Conservation (phyloP, 2,329 filamentous ascomycete species). For the Alternaria conjuncta region DNA sequence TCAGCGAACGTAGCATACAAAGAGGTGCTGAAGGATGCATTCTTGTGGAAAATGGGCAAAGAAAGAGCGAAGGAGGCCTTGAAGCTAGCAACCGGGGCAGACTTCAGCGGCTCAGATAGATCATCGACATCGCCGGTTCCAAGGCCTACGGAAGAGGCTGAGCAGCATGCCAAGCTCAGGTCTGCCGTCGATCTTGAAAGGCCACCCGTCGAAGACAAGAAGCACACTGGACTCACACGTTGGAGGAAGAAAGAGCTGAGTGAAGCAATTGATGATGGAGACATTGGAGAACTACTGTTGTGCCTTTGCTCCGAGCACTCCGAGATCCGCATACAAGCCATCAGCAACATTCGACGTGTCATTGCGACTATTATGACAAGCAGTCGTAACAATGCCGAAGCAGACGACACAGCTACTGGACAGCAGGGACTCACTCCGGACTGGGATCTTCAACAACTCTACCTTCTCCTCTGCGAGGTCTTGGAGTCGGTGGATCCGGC, state of each 20-base stretch:
- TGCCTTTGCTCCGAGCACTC: conserved; percentile 77
- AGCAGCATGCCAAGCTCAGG: conserved; percentile 15
- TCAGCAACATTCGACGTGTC: conserved; percentile 71
- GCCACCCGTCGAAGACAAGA: conserved; percentile 51
- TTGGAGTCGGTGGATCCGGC: conserved; percentile 67
- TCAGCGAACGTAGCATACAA: conserved; percentile 38
- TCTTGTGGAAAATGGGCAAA: conserved; percentile 48
- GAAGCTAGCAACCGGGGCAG: conserved; percentile 42
- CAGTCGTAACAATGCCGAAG: not conserved
- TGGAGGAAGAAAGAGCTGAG: conserved; percentile 82
- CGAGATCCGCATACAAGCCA: conserved; percentile 80
- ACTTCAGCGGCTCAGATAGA: conserved; percentile 45
- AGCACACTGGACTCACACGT: conserved; percentile 57
- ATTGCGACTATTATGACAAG: conserved; percentile 58
- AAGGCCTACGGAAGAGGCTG: conserved; percentile 19
- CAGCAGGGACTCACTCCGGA: conserved; percentile 49
- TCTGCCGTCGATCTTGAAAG: conserved; percentile 37
- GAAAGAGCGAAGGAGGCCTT: conserved; percentile 45
- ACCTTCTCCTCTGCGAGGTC: conserved; percentile 80
- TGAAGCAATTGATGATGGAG: conserved; percentile 78
- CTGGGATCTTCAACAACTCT: conserved; percentile 76
- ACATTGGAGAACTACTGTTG: conserved; percentile 71
- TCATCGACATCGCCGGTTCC: conserved; percentile 38
- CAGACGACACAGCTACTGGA: conserved; percentile 1
- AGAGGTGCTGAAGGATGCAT: conserved; percentile 42